Conservation (phyloP, 345 rosid genomes). For the Rhizophora apiculata region DNA sequence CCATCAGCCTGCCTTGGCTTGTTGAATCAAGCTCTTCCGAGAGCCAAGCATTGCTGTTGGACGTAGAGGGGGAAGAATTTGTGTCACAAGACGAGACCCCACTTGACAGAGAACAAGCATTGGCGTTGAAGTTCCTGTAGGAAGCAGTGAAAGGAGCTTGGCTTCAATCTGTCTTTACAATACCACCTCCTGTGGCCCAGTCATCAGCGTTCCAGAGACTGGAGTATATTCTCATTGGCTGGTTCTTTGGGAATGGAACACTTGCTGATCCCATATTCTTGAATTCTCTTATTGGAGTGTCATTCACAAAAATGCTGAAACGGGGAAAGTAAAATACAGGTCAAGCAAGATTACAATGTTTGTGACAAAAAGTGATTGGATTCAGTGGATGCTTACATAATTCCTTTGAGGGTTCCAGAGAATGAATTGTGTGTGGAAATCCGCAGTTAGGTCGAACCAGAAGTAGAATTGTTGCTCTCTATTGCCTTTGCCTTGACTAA, state of each 20-base stretch:
- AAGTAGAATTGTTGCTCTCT: slow-evolving; percentile 11
- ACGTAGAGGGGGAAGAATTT: background rate
- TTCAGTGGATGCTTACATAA: too few species aligned
- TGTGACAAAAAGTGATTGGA: too few species aligned
- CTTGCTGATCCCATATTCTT: slow-evolving; percentile 6
- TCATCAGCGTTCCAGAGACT: slow-evolving; percentile 8
- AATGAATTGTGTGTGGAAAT: slow-evolving; percentile 9
- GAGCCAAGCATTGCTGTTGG: background rate
- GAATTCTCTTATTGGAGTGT: slow-evolving; percentile 9
- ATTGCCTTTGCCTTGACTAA: slow-evolving; percentile 10
- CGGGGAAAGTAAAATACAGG: too few species aligned
- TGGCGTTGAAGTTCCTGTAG: slow-evolving; percentile 7
- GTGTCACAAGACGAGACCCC: background rate
- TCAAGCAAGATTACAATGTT: too few species aligned
- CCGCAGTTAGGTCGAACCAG: background rate
- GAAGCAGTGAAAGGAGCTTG: slow-evolving; percentile 12
- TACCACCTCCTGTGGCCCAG: slow-evolving; percentile 10
- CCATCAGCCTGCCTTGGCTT: background rate
- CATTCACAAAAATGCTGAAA: slow-evolving; percentile 1
- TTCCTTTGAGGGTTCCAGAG: slow-evolving; percentile 7
- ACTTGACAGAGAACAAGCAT: slow-evolving; percentile 4
- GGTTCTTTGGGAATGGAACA: slow-evolving; percentile 5
- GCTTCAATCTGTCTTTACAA: slow-evolving; percentile 7
- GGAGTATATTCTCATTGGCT: slow-evolving; percentile 2
- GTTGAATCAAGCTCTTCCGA: slow-evolving; percentile 9